Conservation (phyloP, 2,329 filamentous ascomycete genomes). For the Colletotrichum viniferum region DNA sequence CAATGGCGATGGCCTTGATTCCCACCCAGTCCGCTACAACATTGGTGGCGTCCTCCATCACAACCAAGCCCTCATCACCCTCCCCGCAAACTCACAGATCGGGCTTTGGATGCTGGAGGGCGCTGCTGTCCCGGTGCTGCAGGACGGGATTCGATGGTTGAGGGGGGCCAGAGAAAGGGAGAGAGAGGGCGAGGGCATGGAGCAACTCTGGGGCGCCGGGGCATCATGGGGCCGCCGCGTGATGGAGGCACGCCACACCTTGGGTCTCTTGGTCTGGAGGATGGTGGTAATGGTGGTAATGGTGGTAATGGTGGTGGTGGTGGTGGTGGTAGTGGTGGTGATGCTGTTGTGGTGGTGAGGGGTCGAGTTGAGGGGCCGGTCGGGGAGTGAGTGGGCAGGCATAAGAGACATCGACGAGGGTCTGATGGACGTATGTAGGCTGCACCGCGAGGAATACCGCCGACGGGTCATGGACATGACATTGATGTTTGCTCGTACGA, state of each 20-base stretch:
- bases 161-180: not conserved
- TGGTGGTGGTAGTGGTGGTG: not conserved
- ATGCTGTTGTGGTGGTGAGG: not conserved
- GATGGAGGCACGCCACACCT: conserved; percentile 19
- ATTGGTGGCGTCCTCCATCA: not conserved
- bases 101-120: not conserved
- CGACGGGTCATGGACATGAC: not conserved
- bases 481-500: conserved; percentile 11
- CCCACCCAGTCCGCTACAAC: not conserved
- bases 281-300: not conserved
- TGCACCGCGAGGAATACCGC: not conserved
- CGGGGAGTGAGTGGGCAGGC: not conserved
- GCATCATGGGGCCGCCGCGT: conserved; percentile 13
- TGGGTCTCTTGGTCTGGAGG: not conserved
- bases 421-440: not conserved
- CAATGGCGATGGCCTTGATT: not conserved
- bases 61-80: not conserved
- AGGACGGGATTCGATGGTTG: not conserved
- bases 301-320: not conserved
- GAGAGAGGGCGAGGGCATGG: not conserved
- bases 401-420: not conserved
- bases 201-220: not conserved
- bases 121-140: not conserved
- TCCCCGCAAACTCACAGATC: not conserved
- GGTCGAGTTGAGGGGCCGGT: not conserved